Base-by-base conservation (phyloP, 495 filamentous ascomycete genomes). In the Podospora fimiseda region DNA sequence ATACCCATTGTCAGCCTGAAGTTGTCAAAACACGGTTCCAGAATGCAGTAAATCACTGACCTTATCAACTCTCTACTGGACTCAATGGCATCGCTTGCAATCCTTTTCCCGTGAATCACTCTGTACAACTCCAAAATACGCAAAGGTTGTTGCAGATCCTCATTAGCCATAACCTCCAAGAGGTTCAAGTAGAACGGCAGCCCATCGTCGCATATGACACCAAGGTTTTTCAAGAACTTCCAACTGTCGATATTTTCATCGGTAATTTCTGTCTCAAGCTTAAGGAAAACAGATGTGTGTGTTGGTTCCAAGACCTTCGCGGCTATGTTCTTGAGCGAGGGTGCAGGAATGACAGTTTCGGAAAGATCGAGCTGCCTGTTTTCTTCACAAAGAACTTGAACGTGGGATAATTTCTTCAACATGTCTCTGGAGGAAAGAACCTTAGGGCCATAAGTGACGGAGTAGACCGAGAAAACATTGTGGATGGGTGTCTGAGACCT, bases 401-500 rank as follows among this genome's bases (percentile, higher is more conserved):
- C 7, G 0, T 19, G 2, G 9, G 9, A 16, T 9, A 64, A 21
- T 4, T 43, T 15, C 8, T 9, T 9, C 2, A 9, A 19, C 2
- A 56, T 9, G 23, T 9, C 27, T 1, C 27, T n/a, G 22, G 27
- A 41, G 2, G 23, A 13, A 0, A 2, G 13, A 9, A 56, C 19
- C 11, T 30, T 2, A 7, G 1, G n/a, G 7, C 54, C 48, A 51
- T 3, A 56, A 18, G 22, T 55, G 42, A 23, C 47, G 36, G 3
- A 67, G 50, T 13, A 69, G 52, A 0, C 56, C 48, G 13, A 69
- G 6, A 38, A 69, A 47, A 16, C 48, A 43, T 5, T 52, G 55
- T 36, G 61, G 63, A n/a, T 53, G 38, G 45, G 46, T 47, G 13
- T 59, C 18, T 1, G 63, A 57, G 9, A 68, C 53, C 23, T 60